Conservation (phyloP, 495 filamentous ascomycete genomes). For the Rostrohypoxylon terebratum region DNA sequence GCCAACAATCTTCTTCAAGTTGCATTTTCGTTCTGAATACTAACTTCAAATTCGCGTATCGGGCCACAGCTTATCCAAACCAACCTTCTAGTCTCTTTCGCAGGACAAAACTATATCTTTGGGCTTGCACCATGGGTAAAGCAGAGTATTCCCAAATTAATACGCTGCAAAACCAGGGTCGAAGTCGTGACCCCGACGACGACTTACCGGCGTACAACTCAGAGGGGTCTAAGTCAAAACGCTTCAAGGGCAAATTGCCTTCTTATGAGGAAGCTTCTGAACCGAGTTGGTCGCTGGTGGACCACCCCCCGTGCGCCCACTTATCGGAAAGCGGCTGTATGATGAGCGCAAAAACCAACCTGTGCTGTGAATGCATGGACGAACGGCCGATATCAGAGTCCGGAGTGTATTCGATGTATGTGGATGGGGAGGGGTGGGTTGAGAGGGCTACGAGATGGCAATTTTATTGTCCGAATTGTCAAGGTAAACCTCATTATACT, state of each 20-base stretch:
- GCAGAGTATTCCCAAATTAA: background rate
- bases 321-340: slow-evolving; percentile 26
- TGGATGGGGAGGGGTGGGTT: slow-evolving; percentile 28
- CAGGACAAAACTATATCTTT: background rate
- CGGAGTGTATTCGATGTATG: slow-evolving; percentile 29
- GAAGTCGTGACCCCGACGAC: background rate
- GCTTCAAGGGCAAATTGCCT: background rate
- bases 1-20: background rate
- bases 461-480: slow-evolving; percentile 32
- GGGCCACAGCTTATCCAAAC: background rate
- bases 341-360: slow-evolving; percentile 3
- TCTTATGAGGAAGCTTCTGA: slow-evolving; percentile 13
- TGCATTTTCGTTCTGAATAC: background rate
- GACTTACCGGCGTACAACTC: slow-evolving; percentile 2
- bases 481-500: slow-evolving; percentile 9
- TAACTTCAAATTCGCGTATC: background rate
- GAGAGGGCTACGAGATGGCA: slow-evolving; percentile 34
- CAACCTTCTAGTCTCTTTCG: background rate
- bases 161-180: background rate
- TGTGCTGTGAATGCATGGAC: slow-evolving; percentile 36
- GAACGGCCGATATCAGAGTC: slow-evolving; percentile 21
- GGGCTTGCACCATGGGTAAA: slow-evolving; percentile 6
- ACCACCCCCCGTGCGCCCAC: slow-evolving; percentile 29
- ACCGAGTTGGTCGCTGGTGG: background rate
- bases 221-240: background rate